phyloP scores from a whole-genome alignment of 2,329 filamentous ascomycete genomes.

The Curvularia lunata region DNA sequence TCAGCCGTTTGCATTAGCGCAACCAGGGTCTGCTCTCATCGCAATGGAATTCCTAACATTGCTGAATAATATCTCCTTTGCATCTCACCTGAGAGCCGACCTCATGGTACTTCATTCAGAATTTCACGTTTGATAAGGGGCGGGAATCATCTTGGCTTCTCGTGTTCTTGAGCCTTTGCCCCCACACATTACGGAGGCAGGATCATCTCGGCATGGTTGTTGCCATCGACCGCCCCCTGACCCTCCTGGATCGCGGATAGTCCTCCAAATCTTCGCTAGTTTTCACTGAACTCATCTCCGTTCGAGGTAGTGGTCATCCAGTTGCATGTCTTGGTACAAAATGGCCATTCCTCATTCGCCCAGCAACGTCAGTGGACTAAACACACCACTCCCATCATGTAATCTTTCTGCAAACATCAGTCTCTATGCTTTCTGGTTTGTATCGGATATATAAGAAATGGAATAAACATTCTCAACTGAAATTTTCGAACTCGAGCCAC shows the following conservation, averaged over 20 bases:
- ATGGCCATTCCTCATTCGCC: neutral
- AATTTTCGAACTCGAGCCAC: neutral
- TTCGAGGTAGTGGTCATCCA: neutral
- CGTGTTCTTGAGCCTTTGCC: neutral
- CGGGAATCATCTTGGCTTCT: neutral
- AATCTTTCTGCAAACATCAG: too few relatives aligned
- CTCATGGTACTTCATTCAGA: neutral
- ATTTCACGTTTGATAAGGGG: neutral
- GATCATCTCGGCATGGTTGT: neutral
- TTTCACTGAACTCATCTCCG: neutral
- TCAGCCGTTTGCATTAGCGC: slow-evolving; percentile 5
- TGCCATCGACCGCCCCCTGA: neutral
- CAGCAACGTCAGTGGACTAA: neutral
- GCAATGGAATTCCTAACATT: neutral
- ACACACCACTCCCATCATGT: neutral
- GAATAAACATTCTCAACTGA: neutral
- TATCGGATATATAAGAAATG: neutral
- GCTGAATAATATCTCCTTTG: neutral
- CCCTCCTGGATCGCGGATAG: neutral
- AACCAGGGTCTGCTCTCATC: neutral
- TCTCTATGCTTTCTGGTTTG: neutral
- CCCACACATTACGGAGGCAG: neutral
- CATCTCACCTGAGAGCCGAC: neutral
- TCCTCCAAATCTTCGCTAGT: neutral
- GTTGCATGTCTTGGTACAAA: slow-evolving; percentile 1